Evolutionary conservation across 768 basidiomycete genomes (phyloP).

Genomic region (Boletellus ananas): DNA sequence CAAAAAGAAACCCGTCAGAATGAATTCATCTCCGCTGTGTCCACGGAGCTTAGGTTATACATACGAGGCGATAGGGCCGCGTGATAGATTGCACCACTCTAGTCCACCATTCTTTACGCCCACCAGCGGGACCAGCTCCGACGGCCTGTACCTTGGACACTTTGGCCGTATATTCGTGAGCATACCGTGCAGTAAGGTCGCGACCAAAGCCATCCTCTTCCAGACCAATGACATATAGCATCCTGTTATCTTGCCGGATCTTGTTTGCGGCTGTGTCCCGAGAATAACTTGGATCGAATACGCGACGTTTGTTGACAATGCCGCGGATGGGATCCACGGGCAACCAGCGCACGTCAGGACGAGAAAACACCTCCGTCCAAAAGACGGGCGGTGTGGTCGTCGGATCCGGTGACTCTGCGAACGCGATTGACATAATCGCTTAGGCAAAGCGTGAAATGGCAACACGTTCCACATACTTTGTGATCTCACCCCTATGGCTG

Average conservation of each 20-base stretch:
- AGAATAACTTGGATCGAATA: constrained; percentile 66
- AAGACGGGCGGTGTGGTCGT: constrained; percentile 75
- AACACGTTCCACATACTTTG: constrained; percentile 15
- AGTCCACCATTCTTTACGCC: constrained; percentile 85
- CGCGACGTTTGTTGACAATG: constrained; percentile 73
- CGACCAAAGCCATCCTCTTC: constrained; percentile 93
- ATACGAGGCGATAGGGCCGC: constrained; percentile 80
- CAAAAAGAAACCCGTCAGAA: constrained; percentile 5
- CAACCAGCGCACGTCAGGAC: constrained; percentile 87
- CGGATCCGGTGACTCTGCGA: constrained; percentile 42
- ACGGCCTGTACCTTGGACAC: constrained; percentile 76
- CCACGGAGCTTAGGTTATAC: constrained; percentile 25
- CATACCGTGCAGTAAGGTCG: constrained; percentile 90
- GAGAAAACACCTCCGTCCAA: constrained; percentile 97
- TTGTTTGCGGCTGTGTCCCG: constrained; percentile 17
- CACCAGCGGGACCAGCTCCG: constrained; percentile 43
- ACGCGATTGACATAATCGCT: constrained; percentile 22
- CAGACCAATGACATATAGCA: constrained; percentile 90
- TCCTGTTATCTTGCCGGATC: constrained; percentile 61
- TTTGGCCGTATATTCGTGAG: constrained; percentile 73
- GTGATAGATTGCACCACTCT: constrained; percentile 56
- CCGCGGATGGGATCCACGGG: constrained; percentile 86
- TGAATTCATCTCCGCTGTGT: constrained; percentile 16
- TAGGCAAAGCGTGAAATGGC: constrained; percentile 12
- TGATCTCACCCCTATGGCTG: constrained; percentile 12